Conservation (phyloP, 345 rosid species). For the Rubroshorea leprosula region DNA sequence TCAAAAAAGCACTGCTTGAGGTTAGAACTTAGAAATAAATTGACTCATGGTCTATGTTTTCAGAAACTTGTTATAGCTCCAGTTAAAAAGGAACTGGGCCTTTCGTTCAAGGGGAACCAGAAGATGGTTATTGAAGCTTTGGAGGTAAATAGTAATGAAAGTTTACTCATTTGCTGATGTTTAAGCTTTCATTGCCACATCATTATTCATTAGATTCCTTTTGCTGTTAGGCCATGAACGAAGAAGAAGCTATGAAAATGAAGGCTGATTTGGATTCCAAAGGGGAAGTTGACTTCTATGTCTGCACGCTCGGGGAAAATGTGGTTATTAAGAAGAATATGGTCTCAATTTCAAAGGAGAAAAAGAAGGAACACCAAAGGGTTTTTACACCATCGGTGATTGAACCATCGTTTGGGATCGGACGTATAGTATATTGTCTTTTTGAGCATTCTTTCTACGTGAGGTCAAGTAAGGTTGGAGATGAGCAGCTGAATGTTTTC, state of each 20-base stretch:
- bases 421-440: conserved; percentile 82
- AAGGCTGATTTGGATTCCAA: conserved; percentile 71
- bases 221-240: conserved; percentile 62
- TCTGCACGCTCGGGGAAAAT: conserved; percentile 62
- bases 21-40: conserved; percentile 5
- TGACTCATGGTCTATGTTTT: conserved; percentile 15
- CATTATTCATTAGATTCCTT: background rate
- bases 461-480: conserved; percentile 81
- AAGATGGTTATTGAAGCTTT: conserved; percentile 72
- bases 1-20: background rate
- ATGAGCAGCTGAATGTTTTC: conserved; percentile 77
- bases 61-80: conserved; percentile 78
- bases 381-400: conserved; percentile 87
- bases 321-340: conserved; percentile 63
- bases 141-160: conserved; percentile 42
- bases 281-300: conserved; percentile 69
- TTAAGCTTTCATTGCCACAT: background rate
- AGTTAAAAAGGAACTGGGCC: conserved; percentile 80
- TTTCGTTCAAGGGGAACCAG: conserved; percentile 77
- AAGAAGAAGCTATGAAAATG: conserved; percentile 85
- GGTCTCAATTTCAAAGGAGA: conserved; percentile 84
- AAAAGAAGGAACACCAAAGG: conserved; percentile 77
- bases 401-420: conserved; percentile 92
- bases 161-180: no score
- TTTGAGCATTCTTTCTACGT: conserved; percentile 79